Conservation (phyloP, 2,329 filamentous ascomycete species). For the Scedosporium boydii region DNA sequence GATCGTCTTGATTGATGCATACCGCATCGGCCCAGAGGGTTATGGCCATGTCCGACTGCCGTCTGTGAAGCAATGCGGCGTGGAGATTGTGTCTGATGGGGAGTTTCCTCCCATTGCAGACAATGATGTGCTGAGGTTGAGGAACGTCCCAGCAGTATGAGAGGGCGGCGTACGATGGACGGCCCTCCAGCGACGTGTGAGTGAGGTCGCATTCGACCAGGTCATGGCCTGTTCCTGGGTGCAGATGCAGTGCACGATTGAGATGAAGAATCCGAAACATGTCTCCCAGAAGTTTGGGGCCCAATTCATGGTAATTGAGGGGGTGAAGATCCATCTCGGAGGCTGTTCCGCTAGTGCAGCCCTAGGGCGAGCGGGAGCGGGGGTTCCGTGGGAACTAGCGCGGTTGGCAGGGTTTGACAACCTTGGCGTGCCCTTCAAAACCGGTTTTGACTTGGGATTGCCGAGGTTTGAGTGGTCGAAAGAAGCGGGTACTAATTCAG, state of each 20-base stretch:
- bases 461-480: too few species aligned
- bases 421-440: too few species aligned
- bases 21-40: conserved; percentile 14
- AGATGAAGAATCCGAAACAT: conserved; percentile 10
- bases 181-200: conserved; percentile 8
- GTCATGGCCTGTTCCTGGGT: not conserved
- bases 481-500: too few species aligned
- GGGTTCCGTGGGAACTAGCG: too few species aligned
- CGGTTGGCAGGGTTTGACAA: too few species aligned
- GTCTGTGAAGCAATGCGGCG: conserved; percentile 1
- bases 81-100: conserved; percentile 1
- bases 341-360: too few species aligned
- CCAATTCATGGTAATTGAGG: not conserved
- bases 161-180: not conserved
- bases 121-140: not conserved
- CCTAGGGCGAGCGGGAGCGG: too few species aligned
- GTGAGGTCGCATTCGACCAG: conserved; percentile 8
- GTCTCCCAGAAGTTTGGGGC: not conserved
- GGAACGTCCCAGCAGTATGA: not conserved
- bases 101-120: not conserved
- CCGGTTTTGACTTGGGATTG: too few species aligned
- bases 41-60: not conserved
- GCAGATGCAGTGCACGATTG: not conserved
- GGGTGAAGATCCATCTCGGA: conserved; percentile 2
- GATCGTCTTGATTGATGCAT: conserved; percentile 13